A percentile compares a stretch with the other conserved stretches of the same genome.
phyloP scores from a whole-genome alignment of 176 grass and related monocot genomes.

The Raddia distichophylla region DNA sequence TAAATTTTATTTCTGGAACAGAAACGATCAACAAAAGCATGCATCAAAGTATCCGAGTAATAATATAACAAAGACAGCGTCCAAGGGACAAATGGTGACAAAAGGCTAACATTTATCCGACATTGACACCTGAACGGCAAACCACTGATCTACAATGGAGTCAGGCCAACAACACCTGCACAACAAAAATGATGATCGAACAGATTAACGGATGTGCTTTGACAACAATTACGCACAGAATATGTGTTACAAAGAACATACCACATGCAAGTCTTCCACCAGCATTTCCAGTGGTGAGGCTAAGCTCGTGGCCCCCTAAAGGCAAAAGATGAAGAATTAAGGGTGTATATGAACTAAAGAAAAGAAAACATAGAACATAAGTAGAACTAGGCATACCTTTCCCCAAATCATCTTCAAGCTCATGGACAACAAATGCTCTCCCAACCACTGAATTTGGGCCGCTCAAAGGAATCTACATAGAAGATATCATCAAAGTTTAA shows the following conservation, averaged over 20 bases:
- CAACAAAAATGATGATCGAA: slow-evolving; percentile 29
- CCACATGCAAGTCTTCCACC: slow-evolving; percentile 98
- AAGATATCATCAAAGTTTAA: slow-evolving; percentile 18
- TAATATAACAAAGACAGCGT: slow-evolving; percentile 34
- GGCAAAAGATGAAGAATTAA: slow-evolving; percentile 17
- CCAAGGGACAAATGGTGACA: slow-evolving; percentile 21
- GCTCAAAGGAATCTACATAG: slow-evolving; percentile 73
- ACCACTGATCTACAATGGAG: slow-evolving; percentile 49
- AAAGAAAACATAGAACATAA: slow-evolving; percentile 4
- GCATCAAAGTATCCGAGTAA: slow-evolving; percentile 26
- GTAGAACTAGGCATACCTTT: slow-evolving; percentile 67
- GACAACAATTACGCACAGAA: background rate
- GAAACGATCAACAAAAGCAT: slow-evolving; percentile 36
- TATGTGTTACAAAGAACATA: slow-evolving; percentile 40
- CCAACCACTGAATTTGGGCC: slow-evolving; percentile 88
- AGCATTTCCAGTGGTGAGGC: slow-evolving; percentile 92
- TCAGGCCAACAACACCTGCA: slow-evolving; percentile 92
- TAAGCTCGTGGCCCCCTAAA: slow-evolving; percentile 95
- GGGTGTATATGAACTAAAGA: background rate
- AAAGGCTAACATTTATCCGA: slow-evolving; percentile 12
- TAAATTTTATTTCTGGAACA: slow-evolving; percentile 26
- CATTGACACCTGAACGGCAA: slow-evolving; percentile 5
- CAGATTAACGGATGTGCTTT: slow-evolving; percentile 1
- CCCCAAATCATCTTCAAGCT: slow-evolving; percentile 96
- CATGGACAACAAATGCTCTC: slow-evolving; percentile 98